A percentile compares a stretch with the other conserved stretches of the same genome.
phyloP scores from a whole-genome alignment of 2,329 filamentous ascomycete species.

The Tolypocladium endophyticum region DNA sequence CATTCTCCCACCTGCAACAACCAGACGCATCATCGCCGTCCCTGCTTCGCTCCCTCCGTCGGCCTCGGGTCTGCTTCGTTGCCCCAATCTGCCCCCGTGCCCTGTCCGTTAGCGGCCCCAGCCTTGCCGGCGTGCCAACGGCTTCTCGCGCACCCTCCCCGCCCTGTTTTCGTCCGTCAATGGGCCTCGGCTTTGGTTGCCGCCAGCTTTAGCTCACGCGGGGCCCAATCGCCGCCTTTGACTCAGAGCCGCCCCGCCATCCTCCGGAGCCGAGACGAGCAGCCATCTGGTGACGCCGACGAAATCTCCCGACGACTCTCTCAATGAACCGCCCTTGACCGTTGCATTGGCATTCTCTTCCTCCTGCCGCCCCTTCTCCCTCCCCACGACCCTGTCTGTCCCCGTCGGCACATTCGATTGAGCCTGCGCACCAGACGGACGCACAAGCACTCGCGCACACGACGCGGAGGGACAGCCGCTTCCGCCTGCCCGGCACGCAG shows the following conservation, averaged over 20 bases:
- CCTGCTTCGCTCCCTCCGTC: not conserved
- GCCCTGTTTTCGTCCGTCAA: not conserved
- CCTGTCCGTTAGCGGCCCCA: not conserved
- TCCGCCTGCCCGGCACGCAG: not conserved
- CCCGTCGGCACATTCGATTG: not conserved
- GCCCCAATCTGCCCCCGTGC: not conserved
- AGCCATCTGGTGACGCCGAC: not conserved
- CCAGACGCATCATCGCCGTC: not conserved
- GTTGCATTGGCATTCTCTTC: not conserved
- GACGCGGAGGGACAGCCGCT: not conserved
- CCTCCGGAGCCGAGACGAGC: conserved; percentile 5
- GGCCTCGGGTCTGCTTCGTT: not conserved
- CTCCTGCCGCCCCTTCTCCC: not conserved
- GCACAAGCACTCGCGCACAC: not conserved
- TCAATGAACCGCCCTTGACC: not conserved
- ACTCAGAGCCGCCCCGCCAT: conserved; percentile 11
- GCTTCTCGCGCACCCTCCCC: not conserved
- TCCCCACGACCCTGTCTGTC: not conserved
- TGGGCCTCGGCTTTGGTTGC: conserved; percentile 5
- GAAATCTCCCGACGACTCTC: not conserved
- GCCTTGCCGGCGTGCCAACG: not conserved
- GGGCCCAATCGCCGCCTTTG: conserved; percentile 10
- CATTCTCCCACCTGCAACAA: not conserved
- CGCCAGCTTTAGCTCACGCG: conserved; percentile 6
- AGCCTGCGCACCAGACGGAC: not conserved